A percentile compares a stretch with the other conserved stretches of the same genome.
phyloP scores from a whole-genome alignment of 129 eudicot genomes.

The Lactuca saligna region DNA sequence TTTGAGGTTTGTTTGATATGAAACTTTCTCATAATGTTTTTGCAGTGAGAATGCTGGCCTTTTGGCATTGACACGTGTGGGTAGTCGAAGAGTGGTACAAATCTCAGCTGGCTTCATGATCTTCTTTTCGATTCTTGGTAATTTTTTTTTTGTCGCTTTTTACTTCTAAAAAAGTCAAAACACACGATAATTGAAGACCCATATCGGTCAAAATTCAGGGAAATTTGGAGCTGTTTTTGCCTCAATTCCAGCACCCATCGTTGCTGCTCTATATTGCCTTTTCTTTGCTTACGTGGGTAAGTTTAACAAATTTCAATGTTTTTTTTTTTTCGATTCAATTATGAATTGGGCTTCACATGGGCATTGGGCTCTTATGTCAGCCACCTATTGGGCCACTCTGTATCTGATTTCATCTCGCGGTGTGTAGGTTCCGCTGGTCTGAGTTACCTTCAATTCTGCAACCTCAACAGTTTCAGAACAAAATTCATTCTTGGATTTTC shows the following conservation, averaged over 20 bases:
- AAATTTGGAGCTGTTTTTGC: slow-evolving; percentile 78
- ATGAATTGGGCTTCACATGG: no score
- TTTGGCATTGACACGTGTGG: slow-evolving; percentile 71
- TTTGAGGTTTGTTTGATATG: slow-evolving; percentile 2
- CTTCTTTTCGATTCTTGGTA: slow-evolving; percentile 71
- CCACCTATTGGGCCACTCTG: no score
- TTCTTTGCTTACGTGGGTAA: slow-evolving; percentile 73
- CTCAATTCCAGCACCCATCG: slow-evolving; percentile 61
- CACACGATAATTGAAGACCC: not conserved
- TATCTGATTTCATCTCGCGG: no score
- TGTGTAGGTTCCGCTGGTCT: slow-evolving; percentile 68
- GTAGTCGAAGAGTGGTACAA: slow-evolving; percentile 75
- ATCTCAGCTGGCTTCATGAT: slow-evolving; percentile 75
- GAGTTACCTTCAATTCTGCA: slow-evolving; percentile 72
- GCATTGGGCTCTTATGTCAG: no score
- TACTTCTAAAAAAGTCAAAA: not conserved
- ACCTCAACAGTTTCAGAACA: slow-evolving; percentile 71
- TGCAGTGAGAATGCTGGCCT: slow-evolving; percentile 81
- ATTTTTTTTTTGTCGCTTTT: not conserved
- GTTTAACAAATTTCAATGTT: slow-evolving; percentile 12
- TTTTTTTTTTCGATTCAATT: not conserved
- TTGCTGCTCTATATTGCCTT: slow-evolving; percentile 70
- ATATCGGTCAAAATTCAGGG: slow-evolving; percentile 38
- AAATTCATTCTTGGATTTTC: slow-evolving; percentile 68
- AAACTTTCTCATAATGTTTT: not conserved